These are phyloP conservation scores for Lentinula edodes DNA, from an alignment of 768 basidiomycete genomes.

Conservation along the genomic window DNA sequence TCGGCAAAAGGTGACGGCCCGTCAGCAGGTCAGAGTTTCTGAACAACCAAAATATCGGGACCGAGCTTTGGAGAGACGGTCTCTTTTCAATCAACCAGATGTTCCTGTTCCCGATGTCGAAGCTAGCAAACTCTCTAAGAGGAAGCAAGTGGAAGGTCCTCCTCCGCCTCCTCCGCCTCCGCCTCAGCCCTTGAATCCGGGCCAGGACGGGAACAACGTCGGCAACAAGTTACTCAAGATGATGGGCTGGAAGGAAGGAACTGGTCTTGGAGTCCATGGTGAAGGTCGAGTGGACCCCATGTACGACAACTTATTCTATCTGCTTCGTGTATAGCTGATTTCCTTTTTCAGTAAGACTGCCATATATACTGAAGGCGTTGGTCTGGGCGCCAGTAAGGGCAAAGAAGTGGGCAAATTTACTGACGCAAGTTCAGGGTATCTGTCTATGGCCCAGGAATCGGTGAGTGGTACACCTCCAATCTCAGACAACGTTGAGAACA, in stretches of 20 bases:
- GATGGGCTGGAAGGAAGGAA: constrained; percentile 97
- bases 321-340: constrained; percentile 2
- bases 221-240: constrained; percentile 93
- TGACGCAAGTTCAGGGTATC: constrained; percentile 65
- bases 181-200: constrained; percentile 61
- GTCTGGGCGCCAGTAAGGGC: constrained; percentile 89
- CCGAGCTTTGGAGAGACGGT: constrained; percentile 87
- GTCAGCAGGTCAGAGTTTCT: constrained; percentile 28
- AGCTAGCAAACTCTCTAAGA: constrained; percentile 22
- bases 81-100: constrained; percentile 90
- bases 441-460: constrained; percentile 67
- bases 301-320: constrained; percentile 31
- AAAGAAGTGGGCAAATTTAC: constrained; percentile 72
- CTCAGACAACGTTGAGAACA: neutral
- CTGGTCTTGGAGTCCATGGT: constrained; percentile 75
- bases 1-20: constrained; percentile 53
- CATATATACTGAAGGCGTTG: constrained; percentile 83
- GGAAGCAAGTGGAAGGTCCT: constrained; percentile 48
- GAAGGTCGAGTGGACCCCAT: constrained; percentile 89
- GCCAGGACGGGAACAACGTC: constrained; percentile 77
- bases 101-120: constrained; percentile 59
- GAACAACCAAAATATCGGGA: constrained; percentile 88
- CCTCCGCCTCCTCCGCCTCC: constrained; percentile 61
- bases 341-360: constrained; percentile 57
- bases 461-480: constrained; percentile 30